Conservation (phyloP, 2,329 filamentous ascomycete species). For the Exophiala calicioides region DNA sequence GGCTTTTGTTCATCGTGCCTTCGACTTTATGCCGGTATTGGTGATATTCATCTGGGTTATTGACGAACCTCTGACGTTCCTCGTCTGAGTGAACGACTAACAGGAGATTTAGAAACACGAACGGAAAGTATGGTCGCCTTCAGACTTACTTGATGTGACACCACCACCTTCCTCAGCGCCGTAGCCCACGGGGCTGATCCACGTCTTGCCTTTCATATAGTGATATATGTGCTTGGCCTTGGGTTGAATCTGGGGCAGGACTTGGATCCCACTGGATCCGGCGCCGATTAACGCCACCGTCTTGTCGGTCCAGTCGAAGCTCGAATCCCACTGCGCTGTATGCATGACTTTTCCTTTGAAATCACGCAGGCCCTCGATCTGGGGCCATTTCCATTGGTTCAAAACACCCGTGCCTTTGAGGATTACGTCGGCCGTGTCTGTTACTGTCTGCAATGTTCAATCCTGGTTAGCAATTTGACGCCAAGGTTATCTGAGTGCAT, state of each 20-base stretch:
- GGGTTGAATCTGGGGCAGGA: constrained; percentile 37
- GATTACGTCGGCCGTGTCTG: constrained; percentile 24
- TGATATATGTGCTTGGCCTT: constrained; percentile 33
- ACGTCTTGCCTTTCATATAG: constrained; percentile 28
- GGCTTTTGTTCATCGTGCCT: constrained; percentile 10
- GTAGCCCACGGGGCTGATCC: constrained; percentile 27
- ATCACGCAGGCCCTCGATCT: constrained; percentile 30
- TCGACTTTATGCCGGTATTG: constrained; percentile 28
- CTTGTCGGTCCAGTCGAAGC: constrained; percentile 29
- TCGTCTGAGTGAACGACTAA: background rate
- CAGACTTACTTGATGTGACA: no score
- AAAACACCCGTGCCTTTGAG: constrained; percentile 35
- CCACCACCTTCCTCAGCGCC: no score
- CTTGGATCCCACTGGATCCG: constrained; percentile 41
- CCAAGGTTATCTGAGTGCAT: no score
- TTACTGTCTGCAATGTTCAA: background rate
- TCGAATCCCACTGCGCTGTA: constrained; percentile 31
- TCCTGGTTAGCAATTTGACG: background rate
- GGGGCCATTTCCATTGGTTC: constrained; percentile 34
- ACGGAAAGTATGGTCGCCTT: no score
- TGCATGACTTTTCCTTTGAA: constrained; percentile 33
- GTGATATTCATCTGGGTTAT: background rate
- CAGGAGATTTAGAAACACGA: no score
- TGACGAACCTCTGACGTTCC: background rate
- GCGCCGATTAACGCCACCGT: constrained; percentile 34